Base-by-base conservation (phyloP, 202 grass and related monocot genomes). In the Miscanthus sacchariflorus region DNA sequence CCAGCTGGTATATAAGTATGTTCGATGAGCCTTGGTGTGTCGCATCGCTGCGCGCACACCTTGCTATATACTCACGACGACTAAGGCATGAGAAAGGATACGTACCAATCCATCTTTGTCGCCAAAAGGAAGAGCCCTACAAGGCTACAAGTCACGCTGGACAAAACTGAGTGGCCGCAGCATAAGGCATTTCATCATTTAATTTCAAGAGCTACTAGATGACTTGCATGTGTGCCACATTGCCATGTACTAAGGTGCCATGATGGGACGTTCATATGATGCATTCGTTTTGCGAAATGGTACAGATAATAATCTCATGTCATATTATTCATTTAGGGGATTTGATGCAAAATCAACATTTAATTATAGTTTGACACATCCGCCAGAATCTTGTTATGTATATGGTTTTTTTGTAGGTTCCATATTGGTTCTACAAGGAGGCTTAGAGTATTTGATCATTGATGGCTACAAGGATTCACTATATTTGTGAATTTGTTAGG, bases 151-250 rank as follows among this genome's bases (percentile, higher is more conserved):
- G 2, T 36, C 35, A 24, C 45, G 56, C 24, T 48, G 24, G 17
- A 61, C 30, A 24, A 23, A 70, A 7, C 58, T 30, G 23, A 66
- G 13, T 35, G 63, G 5, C 42, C 9, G 48, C 48, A 18, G 23
- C 23, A 75, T 76, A 39, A 70, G 71, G 70, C 38, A 75, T 64
- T 74, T 45, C 52, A 14, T 75, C 23, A 30, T 30, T 30, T 30
- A 30, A 66, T 45, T 46, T 81, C 40, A 35, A 65, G 24, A 70
- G 21, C 27, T 74, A 58, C 33, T 13, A 74, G 42, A 68, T 12
- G 36, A 19, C 28, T 30, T n/a, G 23, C 27, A 49, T 81, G 78
- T 68, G 59, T 28, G 15, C 18, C 44, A 30, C 18, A 35, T 33
- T 49, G 44, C 68, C 23, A 48, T 48, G 14, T 21, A 14, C 0